These are phyloP conservation scores for Lachnellula arida DNA, from an alignment of 2,329 filamentous ascomycete genomes.

Conservation along the genomic window DNA sequence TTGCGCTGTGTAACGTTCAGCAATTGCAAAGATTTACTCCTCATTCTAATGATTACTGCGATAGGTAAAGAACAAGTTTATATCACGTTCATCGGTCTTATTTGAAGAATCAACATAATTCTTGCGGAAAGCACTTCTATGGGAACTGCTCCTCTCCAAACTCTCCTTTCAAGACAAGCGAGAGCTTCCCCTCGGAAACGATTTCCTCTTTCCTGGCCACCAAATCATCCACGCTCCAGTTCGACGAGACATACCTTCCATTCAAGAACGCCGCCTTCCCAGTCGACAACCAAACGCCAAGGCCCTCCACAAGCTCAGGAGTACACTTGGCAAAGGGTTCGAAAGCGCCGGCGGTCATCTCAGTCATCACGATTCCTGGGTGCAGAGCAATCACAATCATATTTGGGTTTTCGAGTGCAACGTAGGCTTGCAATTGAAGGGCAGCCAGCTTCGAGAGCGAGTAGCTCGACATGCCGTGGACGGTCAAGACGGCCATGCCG, in stretches of 20 bases:
- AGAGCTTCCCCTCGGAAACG: slow-evolving; percentile 4
- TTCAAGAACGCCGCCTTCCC: slow-evolving; percentile 28
- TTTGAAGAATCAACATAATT: background rate
- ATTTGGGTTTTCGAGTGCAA: slow-evolving; percentile 15
- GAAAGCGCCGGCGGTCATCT: slow-evolving; percentile 19
- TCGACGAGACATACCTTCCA: slow-evolving; percentile 25
- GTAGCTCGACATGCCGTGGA: slow-evolving; percentile 9
- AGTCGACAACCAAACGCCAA: slow-evolving; percentile 25
- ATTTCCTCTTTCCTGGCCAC: slow-evolving; percentile 17
- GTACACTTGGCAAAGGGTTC: slow-evolving; percentile 29
- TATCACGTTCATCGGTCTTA: background rate
- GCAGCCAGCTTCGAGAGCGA: slow-evolving; percentile 12
- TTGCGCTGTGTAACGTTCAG: too few relatives aligned
- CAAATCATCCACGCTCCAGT: slow-evolving; percentile 33
- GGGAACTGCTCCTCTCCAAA: slow-evolving; percentile 15
- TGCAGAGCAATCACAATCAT: slow-evolving; percentile 10
- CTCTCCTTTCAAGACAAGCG: slow-evolving; percentile 4
- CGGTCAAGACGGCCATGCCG: background rate
- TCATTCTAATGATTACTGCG: too few relatives aligned
- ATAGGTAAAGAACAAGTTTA: too few relatives aligned
- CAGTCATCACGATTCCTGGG: slow-evolving; percentile 15
- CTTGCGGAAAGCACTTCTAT: background rate
- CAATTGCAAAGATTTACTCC: too few relatives aligned
- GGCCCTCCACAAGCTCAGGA: slow-evolving; percentile 28
- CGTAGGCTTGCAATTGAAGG: slow-evolving; percentile 7